Conservation (phyloP, 1,139 yeast species). For the Blastobotrys aristatus region DNA sequence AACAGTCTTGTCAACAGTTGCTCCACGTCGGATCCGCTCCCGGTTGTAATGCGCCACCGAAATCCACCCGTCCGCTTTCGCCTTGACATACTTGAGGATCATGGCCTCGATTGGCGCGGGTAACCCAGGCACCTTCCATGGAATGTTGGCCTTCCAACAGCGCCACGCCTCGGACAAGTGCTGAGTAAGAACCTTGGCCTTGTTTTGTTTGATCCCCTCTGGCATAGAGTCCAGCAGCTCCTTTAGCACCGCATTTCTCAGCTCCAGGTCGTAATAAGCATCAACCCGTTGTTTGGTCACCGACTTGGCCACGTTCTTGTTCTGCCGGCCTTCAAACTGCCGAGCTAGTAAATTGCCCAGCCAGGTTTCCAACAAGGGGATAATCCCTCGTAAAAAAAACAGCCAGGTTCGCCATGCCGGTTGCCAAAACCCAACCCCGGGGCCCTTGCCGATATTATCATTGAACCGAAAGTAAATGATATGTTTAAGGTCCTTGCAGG, state of each 20-base stretch:
- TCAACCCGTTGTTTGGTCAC: constrained; percentile 94
- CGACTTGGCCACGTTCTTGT: constrained; percentile 88
- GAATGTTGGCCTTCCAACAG: constrained; percentile 98
- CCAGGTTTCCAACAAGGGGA: constrained; percentile 93
- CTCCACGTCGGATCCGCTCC: constrained; percentile 82
- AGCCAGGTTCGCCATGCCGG: constrained; percentile 99
- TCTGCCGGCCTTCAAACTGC: constrained; percentile 92
- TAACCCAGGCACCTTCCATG: constrained; percentile 97
- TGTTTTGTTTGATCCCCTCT: constrained; percentile 83
- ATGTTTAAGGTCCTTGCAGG: constrained; percentile 93
- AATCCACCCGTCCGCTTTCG: constrained; percentile 97
- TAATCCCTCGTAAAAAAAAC: constrained; percentile 85
- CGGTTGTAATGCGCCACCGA: constrained; percentile 90
- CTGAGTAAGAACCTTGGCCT: constrained; percentile 81
- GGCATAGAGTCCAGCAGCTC: constrained; percentile 97
- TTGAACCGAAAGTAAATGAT: constrained; percentile 82
- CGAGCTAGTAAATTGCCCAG: constrained; percentile 84
- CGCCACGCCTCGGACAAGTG: constrained; percentile 99
- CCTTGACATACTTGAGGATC: constrained; percentile 82
- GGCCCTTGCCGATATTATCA: constrained; percentile 84
- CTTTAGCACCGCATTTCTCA: constrained; percentile 91
- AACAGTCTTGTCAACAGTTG: constrained; percentile 88
- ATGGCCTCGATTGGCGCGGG: constrained; percentile 87
- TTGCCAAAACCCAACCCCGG: constrained; percentile 99
- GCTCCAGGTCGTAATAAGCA: constrained; percentile 88